Evolutionary conservation across 1,284 basidiomycete species (phyloP).

Genomic region (Apiotrichum gracile): DNA sequence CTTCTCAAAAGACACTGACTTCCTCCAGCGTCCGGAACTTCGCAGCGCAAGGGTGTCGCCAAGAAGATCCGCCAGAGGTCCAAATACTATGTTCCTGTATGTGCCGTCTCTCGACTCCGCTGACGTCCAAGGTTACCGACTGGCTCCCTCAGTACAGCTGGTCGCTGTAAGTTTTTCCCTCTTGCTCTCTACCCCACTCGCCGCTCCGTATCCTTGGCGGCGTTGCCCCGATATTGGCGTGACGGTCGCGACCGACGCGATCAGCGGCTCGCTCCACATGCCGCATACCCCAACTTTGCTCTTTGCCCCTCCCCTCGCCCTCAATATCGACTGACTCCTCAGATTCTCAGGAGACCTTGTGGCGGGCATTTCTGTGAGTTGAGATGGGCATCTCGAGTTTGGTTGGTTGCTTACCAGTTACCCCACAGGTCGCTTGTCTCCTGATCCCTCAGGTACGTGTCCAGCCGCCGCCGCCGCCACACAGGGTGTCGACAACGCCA

Average conservation of each 20-base stretch:
- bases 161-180: constrained; percentile 57
- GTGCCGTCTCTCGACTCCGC: neutral
- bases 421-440: constrained; percentile 63
- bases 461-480: neutral
- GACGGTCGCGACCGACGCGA: neutral
- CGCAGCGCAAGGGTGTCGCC: constrained; percentile 17
- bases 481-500: neutral
- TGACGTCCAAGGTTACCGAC: constrained; percentile 29
- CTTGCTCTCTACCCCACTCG: neutral
- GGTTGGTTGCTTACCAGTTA: constrained; percentile 1
- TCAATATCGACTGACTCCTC: constrained; percentile 2
- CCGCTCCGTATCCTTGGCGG: neutral
- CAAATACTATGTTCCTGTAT: constrained; percentile 46
- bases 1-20: no score
- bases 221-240: neutral
- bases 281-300: neutral
- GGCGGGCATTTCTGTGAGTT: constrained; percentile 65
- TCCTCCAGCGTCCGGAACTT: neutral
- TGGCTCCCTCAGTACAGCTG: constrained; percentile 82
- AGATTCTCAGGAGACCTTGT: constrained; percentile 75
- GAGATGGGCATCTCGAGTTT: neutral
- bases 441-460: constrained; percentile 69
- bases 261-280: neutral
- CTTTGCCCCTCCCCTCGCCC: no score
- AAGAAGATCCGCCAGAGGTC: constrained; percentile 42